Evolutionary conservation across 805 yeast species (phyloP).

Genomic region (Candida sanyiensis): DNA sequence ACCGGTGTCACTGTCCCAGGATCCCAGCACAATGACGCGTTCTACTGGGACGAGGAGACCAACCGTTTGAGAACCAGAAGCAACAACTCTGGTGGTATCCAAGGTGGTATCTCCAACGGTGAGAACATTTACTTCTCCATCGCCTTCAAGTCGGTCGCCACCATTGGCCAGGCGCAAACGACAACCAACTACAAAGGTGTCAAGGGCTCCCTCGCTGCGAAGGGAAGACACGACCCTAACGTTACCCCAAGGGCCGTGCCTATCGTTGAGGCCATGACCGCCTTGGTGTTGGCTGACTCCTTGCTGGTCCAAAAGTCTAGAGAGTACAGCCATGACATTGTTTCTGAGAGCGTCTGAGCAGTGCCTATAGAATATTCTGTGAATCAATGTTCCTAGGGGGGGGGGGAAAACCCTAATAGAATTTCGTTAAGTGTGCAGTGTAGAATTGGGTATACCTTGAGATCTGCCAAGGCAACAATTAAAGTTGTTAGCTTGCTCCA

Average conservation of each 20-base stretch:
- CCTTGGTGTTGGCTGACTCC: conserved; percentile 87
- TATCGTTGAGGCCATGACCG: conserved; percentile 97
- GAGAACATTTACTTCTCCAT: conserved; percentile 91
- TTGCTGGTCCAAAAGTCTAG: conserved; percentile 82
- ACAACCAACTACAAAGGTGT: conserved; percentile 88
- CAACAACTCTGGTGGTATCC: conserved; percentile 94
- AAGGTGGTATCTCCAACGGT: conserved; percentile 97
- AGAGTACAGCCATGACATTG: conserved; percentile 43
- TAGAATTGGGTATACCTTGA: too few relatives aligned
- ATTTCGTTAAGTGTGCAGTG: too few relatives aligned
- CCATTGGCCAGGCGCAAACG: conserved; percentile 87
- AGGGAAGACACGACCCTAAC: conserved; percentile 98
- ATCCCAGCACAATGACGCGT: conserved; percentile 89
- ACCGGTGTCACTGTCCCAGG: conserved; percentile 87
- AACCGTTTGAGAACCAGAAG: conserved; percentile 77
- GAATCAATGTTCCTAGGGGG: too few relatives aligned
- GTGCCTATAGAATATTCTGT: too few relatives aligned
- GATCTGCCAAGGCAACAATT: too few relatives aligned
- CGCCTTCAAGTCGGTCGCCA: conserved; percentile 97
- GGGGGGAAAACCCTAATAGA: too few relatives aligned
- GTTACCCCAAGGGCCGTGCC: conserved; percentile 99
- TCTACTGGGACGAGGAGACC: conserved; percentile 52
- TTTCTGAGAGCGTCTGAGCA: conserved; percentile 11
- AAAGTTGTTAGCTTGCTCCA: too few relatives aligned
- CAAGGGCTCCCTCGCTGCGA: conserved; percentile 84